phyloP scores from a whole-genome alignment of 129 eudicot species.

The Chrysanthemum seticuspe region DNA sequence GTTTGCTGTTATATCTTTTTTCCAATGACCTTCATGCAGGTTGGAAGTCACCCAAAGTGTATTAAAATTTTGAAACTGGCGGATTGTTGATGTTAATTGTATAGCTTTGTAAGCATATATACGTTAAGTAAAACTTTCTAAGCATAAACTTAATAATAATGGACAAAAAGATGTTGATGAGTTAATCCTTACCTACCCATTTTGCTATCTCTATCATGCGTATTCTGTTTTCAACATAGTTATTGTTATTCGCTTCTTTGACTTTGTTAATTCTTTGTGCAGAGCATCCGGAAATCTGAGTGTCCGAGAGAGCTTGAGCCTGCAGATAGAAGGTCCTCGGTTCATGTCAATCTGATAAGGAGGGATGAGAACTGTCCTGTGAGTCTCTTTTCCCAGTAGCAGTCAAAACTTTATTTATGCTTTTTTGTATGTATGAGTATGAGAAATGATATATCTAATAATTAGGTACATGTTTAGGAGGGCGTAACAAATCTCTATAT shows the following conservation, averaged over 20 bases:
- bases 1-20: not conserved
- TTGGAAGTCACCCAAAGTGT: not conserved
- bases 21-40: not conserved
- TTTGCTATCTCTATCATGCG: not conserved
- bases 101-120: too few species aligned
- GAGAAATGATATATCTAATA: not conserved
- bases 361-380: constrained; percentile 67
- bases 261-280: constrained; percentile 24
- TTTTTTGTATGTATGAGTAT: not conserved
- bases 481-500: too few species aligned
- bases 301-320: constrained; percentile 98
- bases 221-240: not conserved
- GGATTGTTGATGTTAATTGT: too few species aligned
- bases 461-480: too few species aligned
- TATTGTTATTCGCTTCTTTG: not conserved
- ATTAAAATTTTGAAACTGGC: not conserved
- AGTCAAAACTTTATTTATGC: not conserved
- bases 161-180: not conserved
- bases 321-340: constrained; percentile 63
- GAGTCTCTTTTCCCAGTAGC: constrained; percentile 28
- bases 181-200: not conserved
- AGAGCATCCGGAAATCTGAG: constrained; percentile 86
- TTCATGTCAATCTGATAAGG: constrained; percentile 72
- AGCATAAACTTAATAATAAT: too few species aligned
- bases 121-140: too few species aligned